Conservation (phyloP, 805 yeast species). For the Cephaloascus fragrans region DNA sequence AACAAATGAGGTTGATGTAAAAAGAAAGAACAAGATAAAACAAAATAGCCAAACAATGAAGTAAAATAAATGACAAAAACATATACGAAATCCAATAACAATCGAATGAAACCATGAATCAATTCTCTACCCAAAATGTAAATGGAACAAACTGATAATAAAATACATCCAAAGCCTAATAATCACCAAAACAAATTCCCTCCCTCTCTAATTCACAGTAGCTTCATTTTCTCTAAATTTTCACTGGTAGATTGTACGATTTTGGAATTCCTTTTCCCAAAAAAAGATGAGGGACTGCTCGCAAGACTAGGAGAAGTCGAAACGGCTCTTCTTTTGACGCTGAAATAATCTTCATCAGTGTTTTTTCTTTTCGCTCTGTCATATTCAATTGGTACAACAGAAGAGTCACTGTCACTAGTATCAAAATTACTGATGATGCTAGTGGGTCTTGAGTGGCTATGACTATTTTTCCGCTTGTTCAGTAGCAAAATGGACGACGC, state of each 20-base stretch:
- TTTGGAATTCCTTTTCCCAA: not conserved
- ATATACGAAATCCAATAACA: too few relatives aligned
- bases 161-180: too few relatives aligned
- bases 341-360: not conserved
- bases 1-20: too few relatives aligned
- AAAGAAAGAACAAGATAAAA: too few relatives aligned
- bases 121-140: too few relatives aligned
- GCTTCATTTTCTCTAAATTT: not conserved
- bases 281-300: not conserved
- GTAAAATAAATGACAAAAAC: too few relatives aligned
- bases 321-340: slow-evolving; percentile 1
- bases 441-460: not conserved
- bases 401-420: not conserved
- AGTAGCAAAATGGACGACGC: not conserved
- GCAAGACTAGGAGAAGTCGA: not conserved
- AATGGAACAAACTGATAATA: too few relatives aligned
- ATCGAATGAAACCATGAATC: too few relatives aligned
- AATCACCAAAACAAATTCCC: too few relatives aligned
- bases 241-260: not conserved
- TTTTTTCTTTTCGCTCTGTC: not conserved
- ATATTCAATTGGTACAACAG: not conserved
- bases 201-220: not conserved
- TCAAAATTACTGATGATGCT: not conserved
- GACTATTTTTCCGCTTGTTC: not conserved
- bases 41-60: too few relatives aligned